A percentile compares a stretch with the other conserved stretches of the same genome.
phyloP scores from a whole-genome alignment of 2,329 filamentous ascomycete species.

The Colletotrichum lentis region DNA sequence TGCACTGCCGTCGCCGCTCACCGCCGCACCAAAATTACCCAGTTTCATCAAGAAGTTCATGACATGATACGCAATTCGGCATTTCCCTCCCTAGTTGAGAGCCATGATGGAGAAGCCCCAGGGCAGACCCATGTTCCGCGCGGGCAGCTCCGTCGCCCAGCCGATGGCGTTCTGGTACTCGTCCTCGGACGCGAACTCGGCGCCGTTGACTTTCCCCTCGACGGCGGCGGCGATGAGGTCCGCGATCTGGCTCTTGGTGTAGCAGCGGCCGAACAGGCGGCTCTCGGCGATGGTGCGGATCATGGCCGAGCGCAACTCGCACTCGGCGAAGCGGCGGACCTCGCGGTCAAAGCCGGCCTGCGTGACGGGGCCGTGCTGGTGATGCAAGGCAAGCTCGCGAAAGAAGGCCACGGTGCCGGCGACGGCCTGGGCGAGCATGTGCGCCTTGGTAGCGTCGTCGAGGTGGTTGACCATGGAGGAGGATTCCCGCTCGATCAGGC shows the following conservation, averaged over 20 bases:
- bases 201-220: constrained; percentile 38
- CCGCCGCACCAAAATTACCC: background rate
- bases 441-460: constrained; percentile 46
- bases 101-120: constrained; percentile 51
- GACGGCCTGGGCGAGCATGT: constrained; percentile 49
- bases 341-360: constrained; percentile 41
- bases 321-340: constrained; percentile 45
- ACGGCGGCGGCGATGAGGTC: constrained; percentile 46
- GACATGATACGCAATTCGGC: background rate
- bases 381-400: constrained; percentile 39
- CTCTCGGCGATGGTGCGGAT: constrained; percentile 46
- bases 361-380: constrained; percentile 37
- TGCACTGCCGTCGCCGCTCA: background rate
- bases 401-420: constrained; percentile 47
- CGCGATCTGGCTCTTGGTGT: constrained; percentile 46
- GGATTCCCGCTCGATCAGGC: constrained; percentile 45
- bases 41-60: constrained; percentile 13
- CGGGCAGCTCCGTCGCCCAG: constrained; percentile 44
- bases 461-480: constrained; percentile 44
- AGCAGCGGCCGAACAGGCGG: constrained; percentile 46
- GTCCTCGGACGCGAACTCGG: constrained; percentile 33
- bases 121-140: constrained; percentile 49
- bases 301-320: constrained; percentile 44
- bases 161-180: constrained; percentile 42
- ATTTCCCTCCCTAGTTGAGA: constrained; percentile 44